These are phyloP conservation scores for Friedmanniomyces simplex DNA, from an alignment of 495 filamentous ascomycete genomes.

Conservation along the genomic window DNA sequence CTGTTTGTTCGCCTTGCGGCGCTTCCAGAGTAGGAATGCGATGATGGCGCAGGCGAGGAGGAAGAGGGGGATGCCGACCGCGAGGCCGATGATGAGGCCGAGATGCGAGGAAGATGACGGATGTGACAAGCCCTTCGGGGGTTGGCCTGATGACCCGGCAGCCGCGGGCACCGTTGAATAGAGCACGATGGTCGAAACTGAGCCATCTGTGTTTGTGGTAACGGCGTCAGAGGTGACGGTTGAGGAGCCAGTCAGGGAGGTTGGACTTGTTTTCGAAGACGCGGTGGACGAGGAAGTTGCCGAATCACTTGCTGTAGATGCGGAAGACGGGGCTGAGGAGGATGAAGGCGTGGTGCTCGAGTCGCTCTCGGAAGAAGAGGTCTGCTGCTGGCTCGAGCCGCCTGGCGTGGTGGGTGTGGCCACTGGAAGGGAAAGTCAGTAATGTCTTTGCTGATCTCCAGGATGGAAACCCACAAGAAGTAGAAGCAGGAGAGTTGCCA, in stretches of 20 bases:
- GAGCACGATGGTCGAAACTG: neutral
- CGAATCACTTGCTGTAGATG: neutral
- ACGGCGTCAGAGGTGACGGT: neutral
- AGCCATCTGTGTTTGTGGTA: constrained; percentile 3
- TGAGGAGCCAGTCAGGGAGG: neutral
- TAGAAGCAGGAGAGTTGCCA: neutral
- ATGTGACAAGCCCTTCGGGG: neutral
- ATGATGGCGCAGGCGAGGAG: constrained; percentile 3
- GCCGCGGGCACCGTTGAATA: neutral
- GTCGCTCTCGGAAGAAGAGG: neutral
- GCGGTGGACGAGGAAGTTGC: neutral
- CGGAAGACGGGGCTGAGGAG: neutral
- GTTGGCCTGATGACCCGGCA: neutral
- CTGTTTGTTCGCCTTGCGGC: neutral
- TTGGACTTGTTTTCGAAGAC: neutral
- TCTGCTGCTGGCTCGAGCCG: neutral
- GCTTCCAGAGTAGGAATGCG: constrained; percentile 4
- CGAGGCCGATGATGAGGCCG: constrained; percentile 13
- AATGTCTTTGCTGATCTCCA: neutral
- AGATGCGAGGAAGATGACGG: constrained; percentile 4
- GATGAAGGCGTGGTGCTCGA: neutral
- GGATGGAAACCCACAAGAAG: neutral
- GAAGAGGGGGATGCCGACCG: constrained; percentile 18
- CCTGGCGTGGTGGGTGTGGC: neutral
- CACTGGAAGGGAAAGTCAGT: neutral